Evolutionary conservation across 192 early-diverging fungal species (phyloP), one percentile per base, ranked within the genome.

Genomic region (Umbelopsis isabellina): DNA sequence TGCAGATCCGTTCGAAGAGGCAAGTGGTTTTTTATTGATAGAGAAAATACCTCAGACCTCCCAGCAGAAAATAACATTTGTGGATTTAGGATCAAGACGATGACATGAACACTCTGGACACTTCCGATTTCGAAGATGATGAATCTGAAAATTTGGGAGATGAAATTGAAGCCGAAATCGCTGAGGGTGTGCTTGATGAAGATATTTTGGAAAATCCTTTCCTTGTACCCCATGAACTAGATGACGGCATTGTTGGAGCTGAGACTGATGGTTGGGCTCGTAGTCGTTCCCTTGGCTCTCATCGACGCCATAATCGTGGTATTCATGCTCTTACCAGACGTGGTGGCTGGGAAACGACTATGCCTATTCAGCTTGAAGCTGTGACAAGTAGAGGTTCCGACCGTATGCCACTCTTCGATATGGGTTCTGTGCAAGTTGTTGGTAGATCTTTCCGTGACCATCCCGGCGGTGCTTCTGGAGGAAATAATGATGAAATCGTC

Each of bases 101-200:
- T 49, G 76, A 78, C n/a, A 66, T 73, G 50, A 72, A 72, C 48
- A 69, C 69, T 0, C 72, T 70, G 3, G 72, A 74, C 22, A 52
- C 67, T 1, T 78, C 76, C 27, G 76, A 80, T 48, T 81, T 78
- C 52, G 77, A 79, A 33, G 75, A 80, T 23, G 86, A 79, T 27
- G 79, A 81, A 48, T 71, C 75, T 75, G 72, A 81, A 44, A 80
- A 72, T 4, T 68, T 79, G 49, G 65, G 76, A 21, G 71, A 77
- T 45, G 68, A 81, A 7, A 33, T 74, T 23, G 78, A 83, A 41
- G 80, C 72, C 12, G 85, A 85, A 15, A 77, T 83, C 46, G 84
- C 75, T 69, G 84, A 86, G 49, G 83, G 84, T 70, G 79, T 88
- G 66, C 71, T 82, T 8, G 84, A 88, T 45, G 85, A 84, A 37